Percentiles rank a stretch among this genome's conserved stretches.
Evolutionary conservation across 2,329 filamentous ascomycete genomes (phyloP).

Genomic region (Calonectria leucothoes): DNA sequence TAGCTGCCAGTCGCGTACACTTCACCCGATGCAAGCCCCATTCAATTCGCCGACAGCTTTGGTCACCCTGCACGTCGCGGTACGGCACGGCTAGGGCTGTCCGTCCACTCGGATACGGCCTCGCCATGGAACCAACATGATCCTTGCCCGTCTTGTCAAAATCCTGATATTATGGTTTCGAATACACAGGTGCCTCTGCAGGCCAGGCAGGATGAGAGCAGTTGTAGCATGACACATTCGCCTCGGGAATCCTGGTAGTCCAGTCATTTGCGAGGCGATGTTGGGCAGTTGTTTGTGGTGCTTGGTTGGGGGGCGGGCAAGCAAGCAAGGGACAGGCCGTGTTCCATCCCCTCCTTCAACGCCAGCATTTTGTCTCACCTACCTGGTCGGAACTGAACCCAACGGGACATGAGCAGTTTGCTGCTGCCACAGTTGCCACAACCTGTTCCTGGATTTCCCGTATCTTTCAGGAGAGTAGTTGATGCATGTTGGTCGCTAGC

Average conservation of each 20-base stretch:
- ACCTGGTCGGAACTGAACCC: conserved; percentile 6
- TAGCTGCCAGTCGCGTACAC: neutral
- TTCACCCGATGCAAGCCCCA: neutral
- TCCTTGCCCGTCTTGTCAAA: neutral
- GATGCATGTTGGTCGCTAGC: neutral
- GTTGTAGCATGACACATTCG: neutral
- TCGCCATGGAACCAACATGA: neutral
- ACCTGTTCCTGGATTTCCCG: conserved; percentile 2
- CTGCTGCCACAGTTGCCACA: neutral
- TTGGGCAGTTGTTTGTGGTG: neutral
- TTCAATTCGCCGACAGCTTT: conserved; percentile 15
- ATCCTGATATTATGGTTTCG: conserved; percentile 8
- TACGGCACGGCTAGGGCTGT: conserved; percentile 7
- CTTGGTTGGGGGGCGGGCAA: neutral
- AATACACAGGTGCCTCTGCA: neutral
- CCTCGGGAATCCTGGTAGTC: neutral
- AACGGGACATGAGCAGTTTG: neutral
- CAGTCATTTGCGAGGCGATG: neutral
- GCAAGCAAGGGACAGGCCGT: conserved; percentile 6
- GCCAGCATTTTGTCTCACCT: conserved; percentile 15
- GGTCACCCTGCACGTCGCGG: conserved; percentile 1
- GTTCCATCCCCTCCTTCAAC: conserved; percentile 16
- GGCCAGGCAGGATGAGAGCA: neutral
- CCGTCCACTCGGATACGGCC: conserved; percentile 12
- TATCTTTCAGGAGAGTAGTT: neutral